Conservation (phyloP, 1,284 basidiomycete species). For the Ustilago tritici region DNA sequence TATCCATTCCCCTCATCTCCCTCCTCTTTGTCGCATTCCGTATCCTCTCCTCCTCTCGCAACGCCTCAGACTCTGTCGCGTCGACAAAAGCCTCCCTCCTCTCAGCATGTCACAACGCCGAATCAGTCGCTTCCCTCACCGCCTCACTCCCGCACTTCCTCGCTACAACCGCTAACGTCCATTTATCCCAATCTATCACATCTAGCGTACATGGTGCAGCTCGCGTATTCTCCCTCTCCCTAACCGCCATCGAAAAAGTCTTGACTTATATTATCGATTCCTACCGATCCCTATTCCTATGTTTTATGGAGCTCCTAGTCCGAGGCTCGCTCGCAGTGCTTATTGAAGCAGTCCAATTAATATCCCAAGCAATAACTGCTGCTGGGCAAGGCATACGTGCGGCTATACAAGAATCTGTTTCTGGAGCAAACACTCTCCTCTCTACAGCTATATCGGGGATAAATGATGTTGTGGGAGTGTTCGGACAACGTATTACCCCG, state of each 20-base stretch:
- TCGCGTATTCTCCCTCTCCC: slow-evolving; percentile 47
- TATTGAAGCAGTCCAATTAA: slow-evolving; percentile 79
- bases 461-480: slow-evolving; percentile 52
- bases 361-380: slow-evolving; percentile 78
- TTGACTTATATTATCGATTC: slow-evolving; percentile 83
- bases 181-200: slow-evolving; percentile 81
- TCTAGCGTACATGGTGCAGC: slow-evolving; percentile 81
- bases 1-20: slow-evolving; percentile 77
- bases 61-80: slow-evolving; percentile 77
- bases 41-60: slow-evolving; percentile 79
- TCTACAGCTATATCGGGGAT: slow-evolving; percentile 39
- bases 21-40: slow-evolving; percentile 87
- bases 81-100: slow-evolving; percentile 80
- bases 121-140: slow-evolving; percentile 82
- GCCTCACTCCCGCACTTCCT: slow-evolving; percentile 88
- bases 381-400: slow-evolving; percentile 79
- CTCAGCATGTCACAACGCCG: slow-evolving; percentile 83
- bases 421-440: slow-evolving; percentile 48
- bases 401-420: slow-evolving; percentile 73
- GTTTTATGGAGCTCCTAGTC: slow-evolving; percentile 89
- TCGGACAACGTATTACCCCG: slow-evolving; percentile 43
- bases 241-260: slow-evolving; percentile 47
- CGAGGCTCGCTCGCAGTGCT: slow-evolving; percentile 83
- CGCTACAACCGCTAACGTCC: slow-evolving; percentile 83
- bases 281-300: slow-evolving; percentile 90